Percentiles rank a stretch among this genome's conserved stretches.
phyloP scores from a whole-genome alignment of 805 yeast genomes.

The Ogataea naganishii region DNA sequence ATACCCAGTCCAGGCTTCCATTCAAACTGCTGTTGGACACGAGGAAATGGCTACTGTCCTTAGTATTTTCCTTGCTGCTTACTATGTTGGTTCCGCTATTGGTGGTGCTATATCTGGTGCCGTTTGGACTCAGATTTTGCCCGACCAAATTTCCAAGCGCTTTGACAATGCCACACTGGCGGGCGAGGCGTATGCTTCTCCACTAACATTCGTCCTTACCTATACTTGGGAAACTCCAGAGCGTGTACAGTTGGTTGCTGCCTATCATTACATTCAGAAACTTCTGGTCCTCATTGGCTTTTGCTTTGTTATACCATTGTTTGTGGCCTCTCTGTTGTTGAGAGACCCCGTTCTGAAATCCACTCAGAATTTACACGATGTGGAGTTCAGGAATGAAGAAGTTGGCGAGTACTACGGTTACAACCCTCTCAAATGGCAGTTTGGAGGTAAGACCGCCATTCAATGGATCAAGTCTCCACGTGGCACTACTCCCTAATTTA shows the following conservation, averaged over 20 bases:
- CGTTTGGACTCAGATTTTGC: slow-evolving; percentile 57
- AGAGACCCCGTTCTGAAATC: slow-evolving; percentile 30
- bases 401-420: slow-evolving; percentile 1
- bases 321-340: slow-evolving; percentile 37
- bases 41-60: slow-evolving; percentile 57
- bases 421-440: slow-evolving; percentile 2
- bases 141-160: slow-evolving; percentile 29
- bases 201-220: slow-evolving; percentile 36
- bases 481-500: no score
- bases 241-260: slow-evolving; percentile 45
- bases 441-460: not conserved
- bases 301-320: slow-evolving; percentile 45
- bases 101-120: slow-evolving; percentile 64
- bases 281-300: slow-evolving; percentile 47
- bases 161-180: slow-evolving; percentile 33
- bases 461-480: no score
- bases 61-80: slow-evolving; percentile 47
- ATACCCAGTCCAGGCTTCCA: slow-evolving; percentile 52
- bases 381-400: slow-evolving; percentile 1
- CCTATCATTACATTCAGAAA: slow-evolving; percentile 54
- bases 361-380: slow-evolving; percentile 11
- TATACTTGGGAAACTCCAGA: slow-evolving; percentile 59
- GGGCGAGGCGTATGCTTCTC: slow-evolving; percentile 39
- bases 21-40: slow-evolving; percentile 51
- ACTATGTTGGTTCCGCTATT: slow-evolving; percentile 55